Base-by-base conservation (phyloP, 2,329 filamentous ascomycete species). In the Bipolaris cookei region DNA sequence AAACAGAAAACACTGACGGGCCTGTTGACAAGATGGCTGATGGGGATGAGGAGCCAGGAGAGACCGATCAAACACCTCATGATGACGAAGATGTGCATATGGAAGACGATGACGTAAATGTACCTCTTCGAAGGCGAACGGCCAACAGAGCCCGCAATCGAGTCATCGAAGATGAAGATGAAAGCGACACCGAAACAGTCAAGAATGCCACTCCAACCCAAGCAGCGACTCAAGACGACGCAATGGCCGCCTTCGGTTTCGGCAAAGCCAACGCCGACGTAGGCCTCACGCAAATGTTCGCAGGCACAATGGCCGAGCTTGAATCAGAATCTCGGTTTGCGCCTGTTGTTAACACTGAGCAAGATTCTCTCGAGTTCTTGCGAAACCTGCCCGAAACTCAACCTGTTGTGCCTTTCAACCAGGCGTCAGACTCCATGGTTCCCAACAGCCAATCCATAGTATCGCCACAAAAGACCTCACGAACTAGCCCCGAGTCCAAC, bases 271-370 rank as follows among this genome's bases (percentile, higher is more conserved):
- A 71, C 43, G 71, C 75, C 38, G 76, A 81, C 5, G 74, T 96
- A 39, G 90, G 91, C 8, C 82, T 97, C 42, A 96, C 92, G 0
- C 93, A 97, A 68, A 94, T 95, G 61, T 97, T 97, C 72, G 90
- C 90, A 4, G 91, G 91, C 11, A 97, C 92, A 1, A 90, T 97
- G 86, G 92, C 90, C 45, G 87, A 85, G 35, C 80, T 81, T 57
- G 77, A 83, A 46, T 72, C 74, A 2, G 75, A 68, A 6, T 63
- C 68, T 81, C 73, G 76, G 14, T 53, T 63, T 41, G 54, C 64
- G 42, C 59, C 73, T 41, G 51, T 51, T 28, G 32, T 60, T 48
- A 67, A 78, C 60, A 46, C 68, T 51, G 77, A 82, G 57, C 76
- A 81, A 60, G 81, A 84, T 59, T 84, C 83, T 8, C 64, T 84